Evolutionary conservation across 2,329 filamentous ascomycete genomes (phyloP).

Genomic region (Reticulascus tulasneorum): DNA sequence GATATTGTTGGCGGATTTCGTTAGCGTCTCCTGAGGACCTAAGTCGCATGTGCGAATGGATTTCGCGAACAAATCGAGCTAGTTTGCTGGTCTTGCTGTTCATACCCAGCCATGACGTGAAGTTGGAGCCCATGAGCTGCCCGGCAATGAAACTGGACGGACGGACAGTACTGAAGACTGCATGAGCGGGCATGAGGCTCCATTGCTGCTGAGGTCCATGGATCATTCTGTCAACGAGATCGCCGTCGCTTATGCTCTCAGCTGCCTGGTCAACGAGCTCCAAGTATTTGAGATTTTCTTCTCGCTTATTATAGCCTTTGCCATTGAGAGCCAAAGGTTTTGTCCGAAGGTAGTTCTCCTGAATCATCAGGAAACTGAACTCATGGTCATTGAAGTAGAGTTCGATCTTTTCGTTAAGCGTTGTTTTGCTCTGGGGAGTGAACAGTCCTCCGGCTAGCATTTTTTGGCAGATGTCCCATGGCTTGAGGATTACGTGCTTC

Average conservation of each 20-base stretch:
- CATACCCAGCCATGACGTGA: slow-evolving; percentile 91
- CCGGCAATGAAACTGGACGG: slow-evolving; percentile 86
- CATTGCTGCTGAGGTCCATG: slow-evolving; percentile 97
- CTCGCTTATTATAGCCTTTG: slow-evolving; percentile 56
- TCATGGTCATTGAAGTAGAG: slow-evolving; percentile 99
- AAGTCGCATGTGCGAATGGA: slow-evolving; percentile 95
- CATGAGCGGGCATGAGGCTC: slow-evolving; percentile 96
- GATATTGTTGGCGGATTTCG: slow-evolving; percentile 90
- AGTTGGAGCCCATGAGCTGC: slow-evolving; percentile 68
- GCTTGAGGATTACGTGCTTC: slow-evolving; percentile 93
- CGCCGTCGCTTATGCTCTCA: slow-evolving; percentile 94
- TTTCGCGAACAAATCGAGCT: slow-evolving; percentile 79
- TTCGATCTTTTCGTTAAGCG: slow-evolving; percentile 95
- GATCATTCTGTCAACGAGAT: slow-evolving; percentile 96
- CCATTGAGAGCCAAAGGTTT: slow-evolving; percentile 64
- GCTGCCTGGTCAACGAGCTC: slow-evolving; percentile 85
- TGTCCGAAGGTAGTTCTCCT: slow-evolving; percentile 92
- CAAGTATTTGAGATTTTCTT: slow-evolving; percentile 75
- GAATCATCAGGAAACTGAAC: slow-evolving; percentile 94
- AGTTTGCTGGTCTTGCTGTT: slow-evolving; percentile 84
- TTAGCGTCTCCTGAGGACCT: slow-evolving; percentile 85
- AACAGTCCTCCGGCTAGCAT: slow-evolving; percentile 88
- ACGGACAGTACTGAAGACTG: slow-evolving; percentile 89
- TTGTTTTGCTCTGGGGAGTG: slow-evolving; percentile 74
- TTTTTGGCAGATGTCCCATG: slow-evolving; percentile 96